Percentiles rank a stretch among this genome's conserved stretches.
Evolutionary conservation across 1,284 basidiomycete species (phyloP).

Genomic region (Cerioporus squamosus): DNA sequence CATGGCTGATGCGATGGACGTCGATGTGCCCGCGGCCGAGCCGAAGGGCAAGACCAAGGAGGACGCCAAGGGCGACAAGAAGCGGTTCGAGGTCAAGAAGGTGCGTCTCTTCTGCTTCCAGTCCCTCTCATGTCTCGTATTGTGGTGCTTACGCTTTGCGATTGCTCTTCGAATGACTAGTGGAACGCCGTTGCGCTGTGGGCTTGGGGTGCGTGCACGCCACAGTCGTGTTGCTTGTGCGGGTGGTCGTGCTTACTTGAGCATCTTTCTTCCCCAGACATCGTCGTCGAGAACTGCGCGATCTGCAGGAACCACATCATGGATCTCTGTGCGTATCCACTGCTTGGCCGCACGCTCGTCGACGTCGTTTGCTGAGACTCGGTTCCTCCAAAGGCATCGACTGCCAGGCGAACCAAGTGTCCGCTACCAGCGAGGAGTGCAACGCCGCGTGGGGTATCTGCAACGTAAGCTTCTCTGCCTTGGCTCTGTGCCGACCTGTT

Average conservation of each 20-base stretch:
- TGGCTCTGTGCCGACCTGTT: neutral
- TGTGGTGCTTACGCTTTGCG: neutral
- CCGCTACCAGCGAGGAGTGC: slow-evolving; percentile 95
- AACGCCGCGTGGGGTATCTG: slow-evolving; percentile 99
- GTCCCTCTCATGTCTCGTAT: neutral
- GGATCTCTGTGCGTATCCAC: slow-evolving; percentile 83
- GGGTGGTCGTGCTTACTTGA: slow-evolving; percentile 5
- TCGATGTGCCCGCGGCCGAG: slow-evolving; percentile 59
- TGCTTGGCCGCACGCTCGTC: neutral
- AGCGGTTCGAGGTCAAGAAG: slow-evolving; percentile 96
- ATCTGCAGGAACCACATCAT: slow-evolving; percentile 98
- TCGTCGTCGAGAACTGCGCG: slow-evolving; percentile 95
- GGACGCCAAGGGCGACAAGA: slow-evolving; percentile 62
- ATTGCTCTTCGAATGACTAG: slow-evolving; percentile 46
- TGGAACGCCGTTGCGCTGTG: slow-evolving; percentile 97
- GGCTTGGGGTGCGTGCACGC: slow-evolving; percentile 83
- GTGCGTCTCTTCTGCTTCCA: slow-evolving; percentile 44
- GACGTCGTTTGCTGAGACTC: slow-evolving; percentile 1
- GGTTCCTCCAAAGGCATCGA: slow-evolving; percentile 82
- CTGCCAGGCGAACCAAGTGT: slow-evolving; percentile 99
- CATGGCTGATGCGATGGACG: slow-evolving; percentile 79
- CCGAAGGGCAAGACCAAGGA: slow-evolving; percentile 58
- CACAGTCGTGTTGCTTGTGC: neutral
- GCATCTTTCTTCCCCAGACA: slow-evolving; percentile 59
- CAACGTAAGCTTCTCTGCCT: slow-evolving; percentile 68